Evolutionary conservation across 495 filamentous ascomycete species (phyloP).

Genomic region (Thozetella sp.): DNA sequence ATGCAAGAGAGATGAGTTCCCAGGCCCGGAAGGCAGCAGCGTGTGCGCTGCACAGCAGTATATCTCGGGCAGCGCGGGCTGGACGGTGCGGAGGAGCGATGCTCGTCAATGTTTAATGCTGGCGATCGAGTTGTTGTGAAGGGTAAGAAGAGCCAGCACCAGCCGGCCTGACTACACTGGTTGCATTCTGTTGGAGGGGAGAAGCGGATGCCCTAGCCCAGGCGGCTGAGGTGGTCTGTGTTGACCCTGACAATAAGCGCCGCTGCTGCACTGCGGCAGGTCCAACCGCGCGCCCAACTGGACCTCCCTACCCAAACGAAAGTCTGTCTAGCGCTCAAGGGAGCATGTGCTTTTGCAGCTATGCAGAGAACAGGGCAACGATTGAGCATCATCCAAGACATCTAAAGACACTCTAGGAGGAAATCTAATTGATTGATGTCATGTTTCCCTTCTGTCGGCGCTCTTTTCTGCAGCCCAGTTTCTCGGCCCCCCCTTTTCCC

Average conservation of each 20-base stretch:
- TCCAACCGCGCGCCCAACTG: slow-evolving; percentile 1
- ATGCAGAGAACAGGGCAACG: not conserved
- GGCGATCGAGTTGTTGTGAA: slow-evolving; percentile 1
- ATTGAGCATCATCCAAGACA: too few species aligned
- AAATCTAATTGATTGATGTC: too few species aligned
- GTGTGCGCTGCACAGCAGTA: too few species aligned
- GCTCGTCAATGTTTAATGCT: not conserved
- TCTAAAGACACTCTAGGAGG: too few species aligned
- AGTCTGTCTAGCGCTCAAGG: not conserved
- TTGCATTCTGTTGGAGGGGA: slow-evolving; percentile 1
- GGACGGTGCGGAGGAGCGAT: not conserved
- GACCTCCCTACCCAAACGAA: not conserved
- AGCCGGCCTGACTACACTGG: not conserved
- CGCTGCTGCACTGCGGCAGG: slow-evolving; percentile 1
- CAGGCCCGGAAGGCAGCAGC: too few species aligned
- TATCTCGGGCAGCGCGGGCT: not conserved
- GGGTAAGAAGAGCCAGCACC: not conserved
- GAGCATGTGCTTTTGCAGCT: too few species aligned
- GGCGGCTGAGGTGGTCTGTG: slow-evolving; percentile 3
- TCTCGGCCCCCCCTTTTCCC: not conserved
- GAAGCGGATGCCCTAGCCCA: not conserved
- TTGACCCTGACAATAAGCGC: not conserved
- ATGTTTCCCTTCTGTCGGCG: too few species aligned
- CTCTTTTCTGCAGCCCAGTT: not conserved
- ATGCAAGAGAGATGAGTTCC: too few species aligned